These are phyloP conservation scores for Globisporangium acanthophoron DNA, from an alignment of 352 stramenopile genomes.

Conservation along the genomic window DNA sequence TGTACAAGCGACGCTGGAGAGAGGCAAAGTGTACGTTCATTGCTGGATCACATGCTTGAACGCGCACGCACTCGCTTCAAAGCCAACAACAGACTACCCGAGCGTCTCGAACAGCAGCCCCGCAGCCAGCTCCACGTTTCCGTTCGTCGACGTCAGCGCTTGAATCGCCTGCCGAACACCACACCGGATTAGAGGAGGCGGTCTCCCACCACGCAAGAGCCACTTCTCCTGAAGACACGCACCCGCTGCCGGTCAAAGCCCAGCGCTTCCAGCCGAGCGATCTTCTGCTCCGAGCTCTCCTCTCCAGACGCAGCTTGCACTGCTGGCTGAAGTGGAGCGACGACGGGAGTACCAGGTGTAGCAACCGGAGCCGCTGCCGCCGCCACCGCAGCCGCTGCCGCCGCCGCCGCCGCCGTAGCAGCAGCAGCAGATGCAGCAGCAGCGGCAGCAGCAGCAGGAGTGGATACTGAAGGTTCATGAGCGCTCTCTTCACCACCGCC, in stretches of 20 bases:
- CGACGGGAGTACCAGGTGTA: constrained; percentile 13
- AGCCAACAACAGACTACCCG: too few species aligned
- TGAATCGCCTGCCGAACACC: constrained; percentile 36
- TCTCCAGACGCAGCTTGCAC: background rate
- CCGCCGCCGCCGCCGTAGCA: constrained; percentile 14
- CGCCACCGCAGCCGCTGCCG: constrained; percentile 8
- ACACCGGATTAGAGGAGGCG: background rate
- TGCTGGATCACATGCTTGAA: background rate
- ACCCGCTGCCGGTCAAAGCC: constrained; percentile 64
- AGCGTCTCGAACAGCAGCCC: constrained; percentile 75
- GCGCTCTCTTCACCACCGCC: constrained; percentile 12
- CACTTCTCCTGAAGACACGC: constrained; percentile 6
- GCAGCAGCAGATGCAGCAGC: constrained; percentile 11
- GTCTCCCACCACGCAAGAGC: background rate
- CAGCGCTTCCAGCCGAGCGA: constrained; percentile 55
- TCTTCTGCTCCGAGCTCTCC: constrained; percentile 38
- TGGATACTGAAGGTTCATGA: background rate
- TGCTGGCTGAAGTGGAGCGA: background rate
- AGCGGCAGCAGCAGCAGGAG: constrained; percentile 8
- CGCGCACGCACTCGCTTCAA: too few species aligned
- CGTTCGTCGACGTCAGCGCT: constrained; percentile 64
- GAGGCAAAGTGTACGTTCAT: too few species aligned
- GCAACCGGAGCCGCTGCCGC: too few species aligned
- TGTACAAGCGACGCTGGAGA: too few species aligned
- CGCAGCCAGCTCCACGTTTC: constrained; percentile 78